Percentiles rank a stretch among this genome's conserved stretches.
Evolutionary conservation across 2,329 filamentous ascomycete species (phyloP).

Genomic region (Graphilbum fragrans): DNA sequence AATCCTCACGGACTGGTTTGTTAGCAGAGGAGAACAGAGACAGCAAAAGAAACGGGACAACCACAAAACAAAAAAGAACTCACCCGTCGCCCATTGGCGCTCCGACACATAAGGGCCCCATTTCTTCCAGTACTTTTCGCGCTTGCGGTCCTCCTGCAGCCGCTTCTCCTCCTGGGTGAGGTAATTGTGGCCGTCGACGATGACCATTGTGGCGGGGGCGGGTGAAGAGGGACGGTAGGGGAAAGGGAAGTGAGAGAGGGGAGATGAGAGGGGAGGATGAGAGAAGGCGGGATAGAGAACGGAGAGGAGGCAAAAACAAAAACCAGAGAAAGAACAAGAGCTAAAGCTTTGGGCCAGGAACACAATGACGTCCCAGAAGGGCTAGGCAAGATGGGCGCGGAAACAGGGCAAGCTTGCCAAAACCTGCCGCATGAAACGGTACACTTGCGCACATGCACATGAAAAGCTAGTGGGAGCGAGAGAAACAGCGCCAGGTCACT

Average conservation of each 20-base stretch:
- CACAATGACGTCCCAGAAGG: too few relatives aligned
- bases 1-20: constrained; percentile 54
- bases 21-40: constrained; percentile 3
- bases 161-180: constrained; percentile 84
- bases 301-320: not conserved
- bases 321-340: not conserved
- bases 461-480: too few relatives aligned
- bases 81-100: constrained; percentile 89
- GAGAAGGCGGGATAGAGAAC: not conserved
- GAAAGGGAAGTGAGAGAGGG: not conserved
- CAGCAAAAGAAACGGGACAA: constrained; percentile 5
- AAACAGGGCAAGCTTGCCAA: too few relatives aligned
- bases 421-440: too few relatives aligned
- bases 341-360: too few relatives aligned
- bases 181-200: constrained; percentile 79
- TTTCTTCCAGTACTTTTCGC: constrained; percentile 92
- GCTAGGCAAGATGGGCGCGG: too few relatives aligned
- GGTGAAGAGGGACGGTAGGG: not conserved
- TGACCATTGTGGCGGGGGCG: constrained; percentile 52
- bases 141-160: constrained; percentile 72
- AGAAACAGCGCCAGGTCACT: too few relatives aligned
- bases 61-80: constrained; percentile 15
- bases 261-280: not conserved
- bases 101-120: constrained; percentile 93
- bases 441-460: too few relatives aligned